A percentile compares a stretch with the other conserved stretches of the same genome.
These are phyloP conservation scores for Lachnellula subtilissima DNA, from an alignment of 2,329 filamentous ascomycete species.

Conservation along the genomic window DNA sequence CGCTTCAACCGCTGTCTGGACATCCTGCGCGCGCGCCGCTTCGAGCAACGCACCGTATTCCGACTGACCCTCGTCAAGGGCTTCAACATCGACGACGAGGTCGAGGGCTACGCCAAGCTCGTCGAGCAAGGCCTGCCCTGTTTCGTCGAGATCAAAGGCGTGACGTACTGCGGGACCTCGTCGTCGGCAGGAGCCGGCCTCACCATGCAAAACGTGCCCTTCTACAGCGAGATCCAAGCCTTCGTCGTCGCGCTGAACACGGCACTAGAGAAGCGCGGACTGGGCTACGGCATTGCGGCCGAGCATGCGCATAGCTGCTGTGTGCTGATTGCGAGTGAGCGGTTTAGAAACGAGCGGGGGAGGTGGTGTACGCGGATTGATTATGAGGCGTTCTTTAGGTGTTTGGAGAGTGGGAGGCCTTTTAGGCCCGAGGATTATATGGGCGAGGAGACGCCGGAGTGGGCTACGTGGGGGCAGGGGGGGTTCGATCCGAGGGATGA, in stretches of 20 bases:
- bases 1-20: conserved; percentile 87
- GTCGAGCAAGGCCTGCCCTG: conserved; percentile 82
- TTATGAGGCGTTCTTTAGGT: conserved; percentile 81
- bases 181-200: conserved; percentile 79
- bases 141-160: conserved; percentile 93
- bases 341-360: conserved; percentile 65
- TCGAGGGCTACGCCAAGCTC: conserved; percentile 81
- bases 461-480: conserved; percentile 91
- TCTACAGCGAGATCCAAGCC: conserved; percentile 82
- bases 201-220: conserved; percentile 96
- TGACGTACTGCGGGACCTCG: conserved; percentile 92
- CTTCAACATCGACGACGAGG: conserved; percentile 95
- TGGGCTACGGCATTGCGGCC: conserved; percentile 85
- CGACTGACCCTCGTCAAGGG: conserved; percentile 93
- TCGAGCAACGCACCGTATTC: conserved; percentile 88
- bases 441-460: conserved; percentile 77
- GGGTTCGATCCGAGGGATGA: conserved; percentile 90
- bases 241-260: conserved; percentile 74
- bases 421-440: conserved; percentile 92
- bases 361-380: conserved; percentile 92
- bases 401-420: conserved; percentile 63
- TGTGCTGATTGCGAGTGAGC: conserved; percentile 74
- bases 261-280: conserved; percentile 62
- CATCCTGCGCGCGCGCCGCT: conserved; percentile 77
- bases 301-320: conserved; percentile 96